Evolutionary conservation across 495 filamentous ascomycete genomes (phyloP).

Genomic region (Xylaria intraflava): DNA sequence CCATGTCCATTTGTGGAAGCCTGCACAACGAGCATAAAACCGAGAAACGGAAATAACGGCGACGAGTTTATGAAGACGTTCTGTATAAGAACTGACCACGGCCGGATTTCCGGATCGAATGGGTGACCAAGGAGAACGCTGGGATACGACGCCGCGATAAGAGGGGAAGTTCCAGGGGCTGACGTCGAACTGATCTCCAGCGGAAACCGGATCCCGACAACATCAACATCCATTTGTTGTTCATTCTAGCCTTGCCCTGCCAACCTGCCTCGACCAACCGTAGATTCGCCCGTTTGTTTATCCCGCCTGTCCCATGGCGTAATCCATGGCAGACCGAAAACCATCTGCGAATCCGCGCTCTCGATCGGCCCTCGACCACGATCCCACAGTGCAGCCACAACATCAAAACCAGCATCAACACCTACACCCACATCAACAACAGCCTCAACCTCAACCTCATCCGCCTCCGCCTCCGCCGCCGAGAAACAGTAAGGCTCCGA

Average conservation of each 20-base stretch:
- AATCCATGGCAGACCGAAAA: conserved; percentile 54
- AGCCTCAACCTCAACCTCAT: conserved; percentile 4
- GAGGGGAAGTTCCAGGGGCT: conserved; percentile 12
- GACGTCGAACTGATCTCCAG: conserved; percentile 13
- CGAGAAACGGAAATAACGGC: background rate
- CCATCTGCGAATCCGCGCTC: conserved; percentile 42
- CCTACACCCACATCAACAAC: conserved; percentile 7
- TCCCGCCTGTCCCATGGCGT: conserved; percentile 45
- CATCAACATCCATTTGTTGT: too few relatives aligned
- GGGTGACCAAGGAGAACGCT: conserved; percentile 2
- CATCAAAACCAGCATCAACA: background rate
- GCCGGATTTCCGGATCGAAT: conserved; percentile 5
- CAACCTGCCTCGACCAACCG: conserved; percentile 6
- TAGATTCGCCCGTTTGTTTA: conserved; percentile 8
- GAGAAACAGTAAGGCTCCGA: conserved; percentile 4
- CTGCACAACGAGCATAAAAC: background rate
- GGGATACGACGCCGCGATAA: conserved; percentile 9
- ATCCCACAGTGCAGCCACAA: conserved; percentile 7
- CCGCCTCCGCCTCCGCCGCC: background rate
- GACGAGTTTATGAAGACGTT: background rate
- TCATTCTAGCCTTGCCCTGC: background rate
- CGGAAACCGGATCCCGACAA: background rate
- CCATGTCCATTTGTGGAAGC: background rate
- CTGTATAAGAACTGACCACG: conserved; percentile 1
- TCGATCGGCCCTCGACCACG: conserved; percentile 47